phyloP scores from a whole-genome alignment of 2,329 filamentous ascomycete species.

The Paraphaeosphaeria minitans region DNA sequence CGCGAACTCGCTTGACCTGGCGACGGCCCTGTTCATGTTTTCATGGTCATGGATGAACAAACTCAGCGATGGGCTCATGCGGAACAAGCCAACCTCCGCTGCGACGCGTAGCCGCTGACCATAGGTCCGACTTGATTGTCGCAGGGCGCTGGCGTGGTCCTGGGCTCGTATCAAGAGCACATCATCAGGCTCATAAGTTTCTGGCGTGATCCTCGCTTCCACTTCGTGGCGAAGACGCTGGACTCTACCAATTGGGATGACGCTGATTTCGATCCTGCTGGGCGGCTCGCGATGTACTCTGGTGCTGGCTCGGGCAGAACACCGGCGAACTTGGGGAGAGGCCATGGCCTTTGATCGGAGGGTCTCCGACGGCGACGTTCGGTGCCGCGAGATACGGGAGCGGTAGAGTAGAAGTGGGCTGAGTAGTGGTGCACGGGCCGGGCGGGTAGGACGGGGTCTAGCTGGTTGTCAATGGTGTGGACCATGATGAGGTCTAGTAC shows the following conservation, averaged over 20 bases:
- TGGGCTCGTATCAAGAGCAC: background rate
- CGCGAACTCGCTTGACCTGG: background rate
- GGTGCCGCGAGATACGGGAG: background rate
- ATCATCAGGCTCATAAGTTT: background rate
- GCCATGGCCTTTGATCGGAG: background rate
- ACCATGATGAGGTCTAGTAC: background rate
- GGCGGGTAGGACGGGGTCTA: background rate
- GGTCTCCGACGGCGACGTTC: background rate
- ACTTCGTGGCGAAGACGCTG: background rate
- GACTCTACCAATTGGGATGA: background rate
- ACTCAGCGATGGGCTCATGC: background rate
- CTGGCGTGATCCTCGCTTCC: constrained; percentile 1
- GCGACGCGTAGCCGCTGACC: background rate
- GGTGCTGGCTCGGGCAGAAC: background rate
- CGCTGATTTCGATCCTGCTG: background rate
- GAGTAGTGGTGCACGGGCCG: background rate
- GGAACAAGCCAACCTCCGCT: background rate
- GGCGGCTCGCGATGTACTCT: background rate
- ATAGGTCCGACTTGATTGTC: background rate
- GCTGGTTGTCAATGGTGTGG: background rate
- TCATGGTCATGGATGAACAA: constrained; percentile 7
- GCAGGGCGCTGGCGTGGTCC: background rate
- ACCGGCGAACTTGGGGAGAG: background rate
- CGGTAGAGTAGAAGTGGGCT: background rate
- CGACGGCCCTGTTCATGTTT: background rate